phyloP scores from a whole-genome alignment of 2,329 filamentous ascomycete species.

The Teratosphaeria destructans region DNA sequence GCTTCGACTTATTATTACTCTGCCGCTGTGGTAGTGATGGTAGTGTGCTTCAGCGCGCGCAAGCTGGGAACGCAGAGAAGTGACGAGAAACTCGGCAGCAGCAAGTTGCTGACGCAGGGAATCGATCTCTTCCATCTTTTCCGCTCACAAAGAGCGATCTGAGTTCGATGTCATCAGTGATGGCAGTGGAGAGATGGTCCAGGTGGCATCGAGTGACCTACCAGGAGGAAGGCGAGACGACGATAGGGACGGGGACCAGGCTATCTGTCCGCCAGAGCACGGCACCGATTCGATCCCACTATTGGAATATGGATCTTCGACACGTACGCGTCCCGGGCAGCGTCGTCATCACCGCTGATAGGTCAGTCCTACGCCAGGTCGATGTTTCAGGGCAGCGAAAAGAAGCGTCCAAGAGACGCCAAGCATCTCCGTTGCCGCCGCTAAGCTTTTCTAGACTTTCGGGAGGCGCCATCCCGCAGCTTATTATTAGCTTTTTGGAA shows the following conservation, averaged over 20 bases:
- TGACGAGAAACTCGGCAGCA: constrained; percentile 1
- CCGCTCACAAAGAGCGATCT: neutral
- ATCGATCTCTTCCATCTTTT: constrained; percentile 1
- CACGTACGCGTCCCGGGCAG: neutral
- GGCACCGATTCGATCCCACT: neutral
- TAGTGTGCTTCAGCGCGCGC: constrained; percentile 1
- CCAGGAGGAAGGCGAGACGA: neutral
- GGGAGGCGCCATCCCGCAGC: neutral
- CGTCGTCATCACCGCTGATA: neutral
- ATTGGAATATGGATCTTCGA: neutral
- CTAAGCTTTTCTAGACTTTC: neutral
- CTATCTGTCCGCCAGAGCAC: neutral
- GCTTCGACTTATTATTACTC: neutral
- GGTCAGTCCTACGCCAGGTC: neutral
- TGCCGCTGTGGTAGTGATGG: neutral
- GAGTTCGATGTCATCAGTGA: neutral
- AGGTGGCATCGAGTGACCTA: constrained; percentile 1
- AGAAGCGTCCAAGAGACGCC: neutral
- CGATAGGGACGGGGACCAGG: neutral
- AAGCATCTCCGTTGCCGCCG: neutral
- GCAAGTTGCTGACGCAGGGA: constrained; percentile 2
- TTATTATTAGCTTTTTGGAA: too few relatives aligned
- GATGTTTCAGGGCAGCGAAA: neutral
- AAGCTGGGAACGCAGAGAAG: neutral
- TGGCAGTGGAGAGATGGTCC: neutral